These are phyloP conservation scores for Camelina laxa DNA, from an alignment of 345 rosid genomes.

Conservation along the genomic window DNA sequence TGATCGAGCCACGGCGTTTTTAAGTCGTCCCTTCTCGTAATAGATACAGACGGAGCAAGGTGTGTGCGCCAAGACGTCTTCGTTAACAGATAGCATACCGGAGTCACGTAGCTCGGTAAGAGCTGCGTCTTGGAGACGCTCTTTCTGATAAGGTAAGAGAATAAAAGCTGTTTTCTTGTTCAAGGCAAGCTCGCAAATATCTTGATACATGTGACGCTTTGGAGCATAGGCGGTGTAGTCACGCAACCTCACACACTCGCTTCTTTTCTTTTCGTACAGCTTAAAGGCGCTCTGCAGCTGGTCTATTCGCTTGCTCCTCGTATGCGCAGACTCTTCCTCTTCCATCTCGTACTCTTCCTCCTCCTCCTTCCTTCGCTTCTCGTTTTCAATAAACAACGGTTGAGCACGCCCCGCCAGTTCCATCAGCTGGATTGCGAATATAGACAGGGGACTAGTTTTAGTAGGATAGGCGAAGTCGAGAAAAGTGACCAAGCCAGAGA, in stretches of 20 bases:
- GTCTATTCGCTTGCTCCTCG: slow-evolving; percentile 25
- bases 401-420: slow-evolving; percentile 63
- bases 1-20: slow-evolving; percentile 31
- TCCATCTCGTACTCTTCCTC: slow-evolving; percentile 20
- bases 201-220: slow-evolving; percentile 69
- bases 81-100: slow-evolving; percentile 42
- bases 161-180: slow-evolving; percentile 56
- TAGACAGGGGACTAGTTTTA: slow-evolving; percentile 40
- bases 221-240: slow-evolving; percentile 59
- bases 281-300: slow-evolving; percentile 52
- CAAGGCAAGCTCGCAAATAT: slow-evolving; percentile 71
- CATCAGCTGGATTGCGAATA: slow-evolving; percentile 63
- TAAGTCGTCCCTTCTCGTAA: slow-evolving; percentile 51
- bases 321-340: slow-evolving; percentile 13
- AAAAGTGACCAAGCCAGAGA: slow-evolving; percentile 55
- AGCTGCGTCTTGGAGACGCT: slow-evolving; percentile 34
- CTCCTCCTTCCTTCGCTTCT: slow-evolving; percentile 6
- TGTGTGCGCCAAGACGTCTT: slow-evolving; percentile 57
- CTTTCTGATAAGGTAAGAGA: slow-evolving; percentile 58
- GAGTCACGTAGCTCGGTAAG: slow-evolving; percentile 44
- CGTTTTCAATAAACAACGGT: slow-evolving; percentile 60
- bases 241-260: slow-evolving; percentile 43
- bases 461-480: slow-evolving; percentile 67
- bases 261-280: slow-evolving; percentile 49
- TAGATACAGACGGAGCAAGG: slow-evolving; percentile 83